A percentile compares a stretch with the other conserved stretches of the same genome.
phyloP scores from a whole-genome alignment of 2,329 filamentous ascomycete genomes.

The Cercospora beticola region DNA sequence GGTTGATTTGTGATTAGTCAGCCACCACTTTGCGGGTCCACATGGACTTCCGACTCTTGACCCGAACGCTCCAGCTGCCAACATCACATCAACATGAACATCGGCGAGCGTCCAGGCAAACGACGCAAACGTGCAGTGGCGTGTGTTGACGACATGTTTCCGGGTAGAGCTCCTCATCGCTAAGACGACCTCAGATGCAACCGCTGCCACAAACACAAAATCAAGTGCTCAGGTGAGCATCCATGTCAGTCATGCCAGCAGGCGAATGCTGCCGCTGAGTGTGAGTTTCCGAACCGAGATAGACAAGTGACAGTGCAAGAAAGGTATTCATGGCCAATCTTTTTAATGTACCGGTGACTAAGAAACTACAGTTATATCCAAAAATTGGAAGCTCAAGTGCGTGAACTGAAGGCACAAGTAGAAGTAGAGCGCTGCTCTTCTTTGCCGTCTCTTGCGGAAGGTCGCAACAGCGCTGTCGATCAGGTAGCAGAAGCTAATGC shows the following conservation, averaged over 20 bases:
- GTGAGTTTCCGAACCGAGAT: slow-evolving; percentile 28
- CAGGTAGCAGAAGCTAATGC: not conserved
- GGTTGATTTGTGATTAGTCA: too few species aligned
- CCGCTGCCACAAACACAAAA: slow-evolving; percentile 32
- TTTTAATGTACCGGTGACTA: not conserved
- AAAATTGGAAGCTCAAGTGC: slow-evolving; percentile 28
- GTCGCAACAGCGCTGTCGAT: not conserved
- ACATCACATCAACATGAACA: not conserved
- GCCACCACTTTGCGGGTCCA: too few species aligned
- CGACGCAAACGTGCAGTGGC: slow-evolving; percentile 21
- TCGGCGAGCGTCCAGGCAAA: slow-evolving; percentile 11
- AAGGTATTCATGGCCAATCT: slow-evolving; percentile 11
- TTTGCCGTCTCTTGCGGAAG: not conserved
- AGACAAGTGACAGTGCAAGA: slow-evolving; percentile 29
- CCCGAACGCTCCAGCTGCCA: too few species aligned
- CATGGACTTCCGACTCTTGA: too few species aligned
- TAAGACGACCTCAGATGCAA: slow-evolving; percentile 21
- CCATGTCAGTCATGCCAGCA: slow-evolving; percentile 28
- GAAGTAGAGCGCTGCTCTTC: not conserved
- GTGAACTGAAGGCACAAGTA: slow-evolving; percentile 17
- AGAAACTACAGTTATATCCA: slow-evolving; percentile 22
- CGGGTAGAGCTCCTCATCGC: not conserved
- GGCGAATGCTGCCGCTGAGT: slow-evolving; percentile 23
- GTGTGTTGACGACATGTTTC: not conserved
- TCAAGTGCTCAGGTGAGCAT: slow-evolving; percentile 32